Evolutionary conservation across 2,329 filamentous ascomycete genomes (phyloP).

Genomic region (Alternaria viburni): DNA sequence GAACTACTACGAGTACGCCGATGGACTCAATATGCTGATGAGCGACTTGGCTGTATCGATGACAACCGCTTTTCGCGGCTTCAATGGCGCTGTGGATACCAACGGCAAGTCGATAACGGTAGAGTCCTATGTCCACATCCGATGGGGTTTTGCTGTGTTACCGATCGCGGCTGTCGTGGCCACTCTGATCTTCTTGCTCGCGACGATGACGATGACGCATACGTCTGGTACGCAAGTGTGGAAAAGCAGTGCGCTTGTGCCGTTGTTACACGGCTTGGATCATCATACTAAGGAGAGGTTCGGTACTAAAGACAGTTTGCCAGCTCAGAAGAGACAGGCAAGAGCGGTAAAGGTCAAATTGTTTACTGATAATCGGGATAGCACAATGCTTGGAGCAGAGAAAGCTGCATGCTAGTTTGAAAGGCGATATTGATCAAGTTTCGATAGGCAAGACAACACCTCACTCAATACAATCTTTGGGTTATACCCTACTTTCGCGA

Average conservation of each 20-base stretch:
- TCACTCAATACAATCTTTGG: not conserved
- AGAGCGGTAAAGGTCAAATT: conserved; percentile 13
- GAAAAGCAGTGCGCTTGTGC: conserved; percentile 20
- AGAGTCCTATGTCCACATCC: conserved; percentile 18
- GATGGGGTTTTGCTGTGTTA: conserved; percentile 19
- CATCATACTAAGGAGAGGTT: conserved; percentile 15
- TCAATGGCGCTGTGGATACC: conserved; percentile 12
- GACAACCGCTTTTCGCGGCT: conserved; percentile 21
- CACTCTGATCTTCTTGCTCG: conserved; percentile 13
- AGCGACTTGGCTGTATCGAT: conserved; percentile 19
- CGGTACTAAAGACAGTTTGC: conserved; percentile 3
- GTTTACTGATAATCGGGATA: conserved; percentile 4
- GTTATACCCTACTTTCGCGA: conserved; percentile 11
- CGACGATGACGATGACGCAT: conserved; percentile 15
- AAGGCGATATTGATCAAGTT: not conserved
- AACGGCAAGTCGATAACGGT: conserved; percentile 14
- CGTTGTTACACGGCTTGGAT: conserved; percentile 18
- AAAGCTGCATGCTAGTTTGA: conserved; percentile 1
- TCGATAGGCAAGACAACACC: too few relatives aligned
- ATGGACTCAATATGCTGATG: conserved; percentile 21
- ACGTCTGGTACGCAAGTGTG: conserved; percentile 17
- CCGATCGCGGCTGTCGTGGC: conserved; percentile 13
- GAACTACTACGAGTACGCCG: conserved; percentile 20
- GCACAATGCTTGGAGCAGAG: conserved; percentile 10
- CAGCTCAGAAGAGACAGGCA: conserved; percentile 14